These are phyloP conservation scores for Mycena venus DNA, from an alignment of 768 basidiomycete genomes.

Conservation along the genomic window DNA sequence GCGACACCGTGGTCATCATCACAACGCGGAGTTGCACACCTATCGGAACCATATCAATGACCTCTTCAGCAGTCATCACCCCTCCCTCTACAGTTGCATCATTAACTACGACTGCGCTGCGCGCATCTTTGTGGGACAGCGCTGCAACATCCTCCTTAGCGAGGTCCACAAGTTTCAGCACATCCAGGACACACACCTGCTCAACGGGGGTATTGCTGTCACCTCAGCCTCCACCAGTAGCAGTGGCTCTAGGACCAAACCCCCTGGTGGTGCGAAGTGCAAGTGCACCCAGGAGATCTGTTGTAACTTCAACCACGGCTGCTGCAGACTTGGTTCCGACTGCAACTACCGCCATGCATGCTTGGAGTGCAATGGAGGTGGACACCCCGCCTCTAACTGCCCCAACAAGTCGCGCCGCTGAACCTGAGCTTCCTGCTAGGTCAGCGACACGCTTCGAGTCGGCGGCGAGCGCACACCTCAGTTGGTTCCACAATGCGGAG, in stretches of 20 bases:
- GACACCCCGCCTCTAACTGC: not conserved
- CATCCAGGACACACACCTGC: not conserved
- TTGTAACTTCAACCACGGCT: constrained; percentile 1
- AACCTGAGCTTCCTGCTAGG: constrained; percentile 12
- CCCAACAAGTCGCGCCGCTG: not conserved
- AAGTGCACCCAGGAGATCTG: not conserved
- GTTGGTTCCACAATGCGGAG: not conserved
- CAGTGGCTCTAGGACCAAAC: not conserved
- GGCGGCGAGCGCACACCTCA: too few species aligned
- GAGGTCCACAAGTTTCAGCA: constrained; percentile 5
- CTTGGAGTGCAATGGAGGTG: constrained; percentile 1
- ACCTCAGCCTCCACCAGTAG: not conserved
- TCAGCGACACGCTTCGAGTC: not conserved
- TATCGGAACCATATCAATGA: too few species aligned
- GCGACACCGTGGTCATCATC: too few species aligned
- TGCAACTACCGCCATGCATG: constrained; percentile 1
- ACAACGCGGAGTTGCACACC: too few species aligned
- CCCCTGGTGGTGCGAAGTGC: not conserved
- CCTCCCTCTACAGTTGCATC: not conserved
- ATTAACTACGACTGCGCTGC: constrained; percentile 10
- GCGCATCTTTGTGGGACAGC: not conserved
- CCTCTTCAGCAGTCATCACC: too few species aligned
- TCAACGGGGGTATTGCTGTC: constrained; percentile 5
- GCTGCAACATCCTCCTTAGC: constrained; percentile 4
- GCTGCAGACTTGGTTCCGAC: not conserved